Evolutionary conservation across 257 asterid species (phyloP), one percentile per base, ranked within the genome.

Genomic region (Capsicum chinense): DNA sequence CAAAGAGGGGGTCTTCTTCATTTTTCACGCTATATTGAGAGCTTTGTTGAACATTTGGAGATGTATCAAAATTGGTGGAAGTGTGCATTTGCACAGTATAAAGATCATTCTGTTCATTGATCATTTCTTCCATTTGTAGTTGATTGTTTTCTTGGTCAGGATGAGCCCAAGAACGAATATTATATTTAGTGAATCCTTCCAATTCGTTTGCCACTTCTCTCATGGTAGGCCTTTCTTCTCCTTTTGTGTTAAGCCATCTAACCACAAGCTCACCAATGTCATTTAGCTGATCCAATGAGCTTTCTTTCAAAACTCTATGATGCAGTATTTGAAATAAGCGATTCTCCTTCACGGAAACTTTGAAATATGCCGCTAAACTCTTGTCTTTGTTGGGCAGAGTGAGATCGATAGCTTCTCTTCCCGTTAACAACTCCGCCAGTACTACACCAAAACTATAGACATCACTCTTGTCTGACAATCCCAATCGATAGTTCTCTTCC

Each of bases 221-320:
- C 56, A 70, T 70, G 54, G 56, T 70, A 42, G 79, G 56, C 42
- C 57, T 70, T 70, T 70, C 79, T 70, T 70, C 79, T 44, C 79
- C 79, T 17, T 70, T 70, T 70, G 54, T 42, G 26, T 44, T n/a
- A 70, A 42, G 56, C 12, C 79, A 70, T 70, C 79, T 70, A 17
- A 67, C 9, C 16, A 70, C 56, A 70, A 42, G 79, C 56, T 70
- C 79, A 70, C 35, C 9, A 1, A 70, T 70, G 54, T 5, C 35
- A 70, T 42, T 70, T 9, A 42, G 79, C 54, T 70, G 35, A 47
- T 70, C 79, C 54, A 70, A 16, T 3, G 56, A 42, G 56, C 79
- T 56, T 69, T 69, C 79, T 70, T 70, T 70, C 15, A 42, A 70
- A 5, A 70, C 79, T 15, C 35, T 42, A 16, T 70, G 35, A 70